Conservation (phyloP, 2,329 filamentous ascomycete genomes). For the Scedosporium boydii region DNA sequence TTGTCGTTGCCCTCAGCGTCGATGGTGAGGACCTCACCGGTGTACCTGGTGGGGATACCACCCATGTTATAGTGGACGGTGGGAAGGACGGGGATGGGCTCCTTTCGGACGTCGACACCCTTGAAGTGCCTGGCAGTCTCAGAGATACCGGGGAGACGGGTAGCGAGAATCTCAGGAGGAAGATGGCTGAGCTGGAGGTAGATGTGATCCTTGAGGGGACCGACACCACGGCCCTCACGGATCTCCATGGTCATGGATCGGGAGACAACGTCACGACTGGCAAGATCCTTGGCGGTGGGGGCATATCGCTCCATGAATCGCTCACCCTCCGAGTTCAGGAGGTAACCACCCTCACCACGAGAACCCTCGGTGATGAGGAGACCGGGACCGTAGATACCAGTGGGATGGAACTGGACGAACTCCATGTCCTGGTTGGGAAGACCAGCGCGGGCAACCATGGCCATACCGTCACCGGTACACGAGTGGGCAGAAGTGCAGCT, state of each 20-base stretch:
- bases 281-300: conserved; percentile 95
- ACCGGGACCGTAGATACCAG: conserved; percentile 96
- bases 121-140: conserved; percentile 97
- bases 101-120: conserved; percentile 93
- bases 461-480: conserved; percentile 98
- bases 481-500: conserved; percentile 97
- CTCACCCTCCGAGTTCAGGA: conserved; percentile 95
- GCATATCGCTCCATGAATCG: conserved; percentile 99
- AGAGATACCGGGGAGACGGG: conserved; percentile 96
- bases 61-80: conserved; percentile 99
- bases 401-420: conserved; percentile 99
- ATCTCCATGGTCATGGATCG: conserved; percentile 99
- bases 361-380: conserved; percentile 97
- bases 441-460: conserved; percentile 96
- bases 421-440: conserved; percentile 98
- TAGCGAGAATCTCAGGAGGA: conserved; percentile 82
- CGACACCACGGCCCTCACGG: conserved; percentile 92
- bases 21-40: conserved; percentile 85
- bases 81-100: conserved; percentile 91
- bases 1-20: conserved; percentile 82
- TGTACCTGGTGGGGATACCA: conserved; percentile 96
- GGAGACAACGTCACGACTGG: conserved; percentile 90
- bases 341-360: conserved; percentile 95
- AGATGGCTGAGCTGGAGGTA: conserved; percentile 96
- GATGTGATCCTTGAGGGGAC: conserved; percentile 95